Evolutionary conservation across 805 yeast genomes (phyloP).

Genomic region (Isabelozyma heimii): DNA sequence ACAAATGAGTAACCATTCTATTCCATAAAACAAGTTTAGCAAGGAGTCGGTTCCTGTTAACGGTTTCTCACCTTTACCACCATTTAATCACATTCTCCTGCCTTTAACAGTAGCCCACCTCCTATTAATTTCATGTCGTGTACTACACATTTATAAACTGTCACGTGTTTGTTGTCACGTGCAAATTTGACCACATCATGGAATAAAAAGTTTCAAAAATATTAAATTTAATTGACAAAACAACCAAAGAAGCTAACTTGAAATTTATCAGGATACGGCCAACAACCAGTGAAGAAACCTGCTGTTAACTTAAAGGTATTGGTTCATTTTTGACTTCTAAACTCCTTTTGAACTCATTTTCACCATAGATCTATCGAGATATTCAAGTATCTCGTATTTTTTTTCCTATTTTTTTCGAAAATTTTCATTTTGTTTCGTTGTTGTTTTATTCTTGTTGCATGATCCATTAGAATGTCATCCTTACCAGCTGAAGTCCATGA

Average conservation of each 20-base stretch:
- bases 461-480: slow-evolving; percentile 28
- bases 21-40: too few relatives aligned
- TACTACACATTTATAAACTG: not conserved
- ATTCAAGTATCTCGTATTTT: too few relatives aligned
- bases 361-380: not conserved
- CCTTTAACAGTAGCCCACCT: too few relatives aligned
- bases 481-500: slow-evolving; percentile 61
- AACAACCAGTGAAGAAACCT: not conserved
- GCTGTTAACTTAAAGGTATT: not conserved
- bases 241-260: not conserved
- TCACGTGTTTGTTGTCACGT: slow-evolving; percentile 1
- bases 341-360: not conserved
- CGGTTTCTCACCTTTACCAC: too few relatives aligned
- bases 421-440: too few relatives aligned
- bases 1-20: too few relatives aligned
- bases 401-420: too few relatives aligned
- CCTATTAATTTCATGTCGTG: too few relatives aligned
- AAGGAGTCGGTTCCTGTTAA: too few relatives aligned
- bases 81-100: too few relatives aligned
- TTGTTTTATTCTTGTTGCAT: not conserved
- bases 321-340: not conserved
- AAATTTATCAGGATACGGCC: not conserved
- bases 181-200: not conserved
- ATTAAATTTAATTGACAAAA: too few relatives aligned
- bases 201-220: not conserved